Evolutionary conservation across 805 yeast genomes (phyloP), one percentile per base, ranked within the genome.

Genomic region (Candida quercuum): DNA sequence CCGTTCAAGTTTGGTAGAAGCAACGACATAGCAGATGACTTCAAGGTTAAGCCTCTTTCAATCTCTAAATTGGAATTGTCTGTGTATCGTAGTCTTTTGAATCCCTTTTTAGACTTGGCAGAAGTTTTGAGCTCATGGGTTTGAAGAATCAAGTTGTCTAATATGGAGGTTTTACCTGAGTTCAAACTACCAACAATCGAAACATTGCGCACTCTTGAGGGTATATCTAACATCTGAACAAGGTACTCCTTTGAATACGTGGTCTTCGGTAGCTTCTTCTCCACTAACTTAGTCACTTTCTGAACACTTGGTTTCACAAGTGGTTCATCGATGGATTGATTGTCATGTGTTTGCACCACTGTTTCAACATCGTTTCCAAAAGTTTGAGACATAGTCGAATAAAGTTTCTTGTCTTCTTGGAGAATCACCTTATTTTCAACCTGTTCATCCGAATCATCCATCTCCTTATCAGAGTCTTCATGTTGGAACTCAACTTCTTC

Each of bases 121-220:
- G 32, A 87, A 54, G 4, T 82, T 28, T 45, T 52, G 19, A 54
- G 31, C 14, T 60, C 52, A 48, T 87, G 96, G 0, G 95, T 78
- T 39, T 81, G 78, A 3, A 64, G 46, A 0, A 87, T 75, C 18
- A 91, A 57, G 58, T 72, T 56, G 53, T 91, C 96, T 3, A 86
- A 47, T 1, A 89, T 60, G 0, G 86, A 68, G 0, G 98, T 85
- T 60, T 93, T 93, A 2, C 99, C 99, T 5, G 86, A 78, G 48
- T 86, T 85, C 2, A 84, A 55, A 30, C 78, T 75, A 0, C 99
- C 99, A n/a, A 80, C 76, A 1, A 93, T 47, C 0, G 89, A 83
- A 14, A 89, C 63, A 57, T 84, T 89, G 33, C 95, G 69, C 8
- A 81, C 69, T 46, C 81, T 77, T 12, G 76, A 77, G 0, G 95